A percentile compares a stretch with the other conserved stretches of the same genome.
phyloP scores from a whole-genome alignment of 352 stramenopile genomes.

The Phytophthora cryptogea region DNA sequence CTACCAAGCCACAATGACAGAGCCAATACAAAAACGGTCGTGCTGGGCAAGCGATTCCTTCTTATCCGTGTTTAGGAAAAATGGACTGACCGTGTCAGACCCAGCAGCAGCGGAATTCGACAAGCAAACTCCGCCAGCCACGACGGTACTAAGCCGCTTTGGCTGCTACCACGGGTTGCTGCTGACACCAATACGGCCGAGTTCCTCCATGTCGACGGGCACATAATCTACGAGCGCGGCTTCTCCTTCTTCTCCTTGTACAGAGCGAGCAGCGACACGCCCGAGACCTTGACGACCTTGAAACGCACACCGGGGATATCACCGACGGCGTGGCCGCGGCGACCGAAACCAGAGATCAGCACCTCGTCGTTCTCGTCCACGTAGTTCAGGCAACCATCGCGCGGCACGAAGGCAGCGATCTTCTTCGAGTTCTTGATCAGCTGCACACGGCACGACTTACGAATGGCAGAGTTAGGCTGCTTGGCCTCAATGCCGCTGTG shows the following conservation, averaged over 20 bases:
- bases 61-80: slow-evolving; percentile 44
- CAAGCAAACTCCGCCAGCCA: not conserved
- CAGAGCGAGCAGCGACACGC: slow-evolving; percentile 98
- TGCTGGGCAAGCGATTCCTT: slow-evolving; percentile 46
- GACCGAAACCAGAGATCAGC: slow-evolving; percentile 99
- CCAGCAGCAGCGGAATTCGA: slow-evolving; percentile 10
- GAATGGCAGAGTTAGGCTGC: slow-evolving; percentile 99
- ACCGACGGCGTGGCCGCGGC: slow-evolving; percentile 98
- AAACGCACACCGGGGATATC: slow-evolving; percentile 99
- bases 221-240: slow-evolving; percentile 94
- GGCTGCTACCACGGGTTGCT: slow-evolving; percentile 1
- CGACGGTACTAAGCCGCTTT: not conserved
- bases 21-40: slow-evolving; percentile 13
- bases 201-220: slow-evolving; percentile 17
- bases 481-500: slow-evolving; percentile 99
- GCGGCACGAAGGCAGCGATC: slow-evolving; percentile 99
- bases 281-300: slow-evolving; percentile 99
- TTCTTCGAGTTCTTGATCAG: slow-evolving; percentile 99
- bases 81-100: slow-evolving; percentile 17
- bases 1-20: not conserved
- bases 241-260: slow-evolving; percentile 99
- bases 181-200: slow-evolving; percentile 9
- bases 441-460: slow-evolving; percentile 99
- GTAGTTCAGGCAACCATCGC: slow-evolving; percentile 99
- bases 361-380: slow-evolving; percentile 99